These are phyloP conservation scores for Plenodomus lindquistii DNA, from an alignment of 2,329 filamentous ascomycete species.

Conservation along the genomic window DNA sequence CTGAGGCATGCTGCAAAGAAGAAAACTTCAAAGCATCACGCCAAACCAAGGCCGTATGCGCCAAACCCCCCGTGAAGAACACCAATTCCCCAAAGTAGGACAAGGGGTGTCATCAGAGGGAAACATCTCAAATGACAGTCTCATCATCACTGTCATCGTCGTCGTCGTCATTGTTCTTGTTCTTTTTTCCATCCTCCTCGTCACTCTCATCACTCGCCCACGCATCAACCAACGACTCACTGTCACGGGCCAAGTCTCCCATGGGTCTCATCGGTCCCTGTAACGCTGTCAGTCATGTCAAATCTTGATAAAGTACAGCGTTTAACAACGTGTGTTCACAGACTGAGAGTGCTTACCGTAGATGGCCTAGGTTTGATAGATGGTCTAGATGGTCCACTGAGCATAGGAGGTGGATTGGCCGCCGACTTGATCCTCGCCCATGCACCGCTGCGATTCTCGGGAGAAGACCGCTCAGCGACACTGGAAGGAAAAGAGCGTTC, in stretches of 20 bases:
- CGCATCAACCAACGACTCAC: constrained; percentile 1
- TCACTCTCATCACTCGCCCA: constrained; percentile 24
- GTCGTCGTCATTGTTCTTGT: constrained; percentile 52
- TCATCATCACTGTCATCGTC: constrained; percentile 43
- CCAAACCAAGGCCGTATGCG: no score
- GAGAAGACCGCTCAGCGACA: constrained; percentile 27
- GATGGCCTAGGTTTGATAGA: no score
- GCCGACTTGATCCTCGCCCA: constrained; percentile 39
- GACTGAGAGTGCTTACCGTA: no score
- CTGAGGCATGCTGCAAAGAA: no score
- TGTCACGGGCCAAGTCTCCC: constrained; percentile 8
- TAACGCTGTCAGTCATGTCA: not conserved
- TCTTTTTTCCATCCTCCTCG: constrained; percentile 42
- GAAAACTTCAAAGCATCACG: no score
- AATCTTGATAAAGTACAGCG: no score
- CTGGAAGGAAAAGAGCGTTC: constrained; percentile 26
- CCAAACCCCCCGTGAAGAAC: no score
- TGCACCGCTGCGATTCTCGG: constrained; percentile 10
- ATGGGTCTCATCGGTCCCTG: constrained; percentile 2
- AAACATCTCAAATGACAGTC: constrained; percentile 33
- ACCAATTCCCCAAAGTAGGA: not conserved
- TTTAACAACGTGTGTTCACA: not conserved
- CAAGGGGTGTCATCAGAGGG: not conserved
- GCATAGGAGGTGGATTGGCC: not conserved
- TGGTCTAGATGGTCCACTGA: constrained; percentile 20